Percentiles rank a stretch among this genome's conserved stretches.
phyloP scores from a whole-genome alignment of 2,329 filamentous ascomycete species.

The Scleromitrula shiraiana region DNA sequence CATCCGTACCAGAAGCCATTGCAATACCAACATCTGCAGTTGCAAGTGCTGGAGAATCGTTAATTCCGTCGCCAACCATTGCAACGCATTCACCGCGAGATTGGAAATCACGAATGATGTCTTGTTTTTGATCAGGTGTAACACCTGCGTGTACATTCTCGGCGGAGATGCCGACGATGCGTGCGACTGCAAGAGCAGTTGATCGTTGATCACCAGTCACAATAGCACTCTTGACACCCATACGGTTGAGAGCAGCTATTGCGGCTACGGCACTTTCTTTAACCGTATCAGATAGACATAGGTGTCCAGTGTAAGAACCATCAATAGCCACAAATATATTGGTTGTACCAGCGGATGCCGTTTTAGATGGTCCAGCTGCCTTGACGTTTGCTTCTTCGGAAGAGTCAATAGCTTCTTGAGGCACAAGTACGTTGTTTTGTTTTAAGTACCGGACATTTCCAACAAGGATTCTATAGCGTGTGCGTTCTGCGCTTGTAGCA shows the following conservation, averaged over 20 bases:
- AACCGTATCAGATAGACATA: slow-evolving; percentile 82
- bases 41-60: slow-evolving; percentile 90
- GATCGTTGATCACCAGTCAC: slow-evolving; percentile 87
- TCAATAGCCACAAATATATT: slow-evolving; percentile 89
- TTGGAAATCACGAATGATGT: slow-evolving; percentile 73
- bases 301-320: slow-evolving; percentile 67
- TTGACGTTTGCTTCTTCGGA: slow-evolving; percentile 50
- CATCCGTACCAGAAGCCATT: slow-evolving; percentile 86
- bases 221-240: slow-evolving; percentile 82
- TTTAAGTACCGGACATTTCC: slow-evolving; percentile 75
- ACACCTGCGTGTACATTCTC: slow-evolving; percentile 79
- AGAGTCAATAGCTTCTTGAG: slow-evolving; percentile 53
- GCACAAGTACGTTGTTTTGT: slow-evolving; percentile 60
- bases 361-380: slow-evolving; percentile 31
- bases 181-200: slow-evolving; percentile 77
- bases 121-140: slow-evolving; percentile 83
- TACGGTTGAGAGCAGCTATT: slow-evolving; percentile 71
- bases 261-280: slow-evolving; percentile 79
- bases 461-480: slow-evolving; percentile 69
- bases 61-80: slow-evolving; percentile 98
- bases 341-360: slow-evolving; percentile 60
- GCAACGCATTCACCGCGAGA: slow-evolving; percentile 68
- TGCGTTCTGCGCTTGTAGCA: slow-evolving; percentile 55
- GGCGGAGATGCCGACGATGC: slow-evolving; percentile 68
- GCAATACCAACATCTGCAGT: slow-evolving; percentile 91